Evolutionary conservation across 2,329 filamentous ascomycete genomes (phyloP).

Genomic region (Cladosporium sp.): DNA sequence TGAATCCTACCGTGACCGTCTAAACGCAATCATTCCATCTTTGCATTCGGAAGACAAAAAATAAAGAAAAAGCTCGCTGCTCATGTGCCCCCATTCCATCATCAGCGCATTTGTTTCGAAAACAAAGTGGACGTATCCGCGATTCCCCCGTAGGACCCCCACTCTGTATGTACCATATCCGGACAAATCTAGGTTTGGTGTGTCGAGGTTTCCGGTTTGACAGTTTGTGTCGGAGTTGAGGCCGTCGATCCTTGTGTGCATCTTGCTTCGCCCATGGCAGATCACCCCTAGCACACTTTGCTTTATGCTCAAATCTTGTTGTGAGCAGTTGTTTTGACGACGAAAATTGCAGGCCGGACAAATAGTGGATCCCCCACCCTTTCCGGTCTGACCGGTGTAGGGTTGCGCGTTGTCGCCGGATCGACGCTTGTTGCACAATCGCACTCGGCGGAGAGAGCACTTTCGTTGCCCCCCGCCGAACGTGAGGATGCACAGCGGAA

Average conservation of each 20-base stretch:
- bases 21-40: not conserved
- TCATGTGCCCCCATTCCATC: not conserved
- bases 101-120: not conserved
- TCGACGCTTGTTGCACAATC: not conserved
- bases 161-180: not conserved
- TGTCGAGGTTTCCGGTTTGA: not conserved
- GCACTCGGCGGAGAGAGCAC: not conserved
- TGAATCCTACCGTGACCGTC: not conserved
- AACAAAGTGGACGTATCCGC: not conserved
- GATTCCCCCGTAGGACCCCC: not conserved
- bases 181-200: not conserved
- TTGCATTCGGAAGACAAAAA: not conserved
- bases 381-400: not conserved
- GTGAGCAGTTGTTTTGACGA: not conserved
- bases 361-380: not conserved
- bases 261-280: not conserved
- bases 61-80: not conserved
- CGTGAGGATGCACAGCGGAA: not conserved
- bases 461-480: not conserved
- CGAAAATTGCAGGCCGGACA: not conserved
- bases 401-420: not conserved
- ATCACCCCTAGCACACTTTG: not conserved
- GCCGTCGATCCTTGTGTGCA: not conserved
- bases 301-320: not conserved
- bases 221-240: not conserved